Percentiles rank a stretch among this genome's conserved stretches.
Conservation (phyloP, 257 asterid genomes). For the Marsdenia floribunda region DNA sequence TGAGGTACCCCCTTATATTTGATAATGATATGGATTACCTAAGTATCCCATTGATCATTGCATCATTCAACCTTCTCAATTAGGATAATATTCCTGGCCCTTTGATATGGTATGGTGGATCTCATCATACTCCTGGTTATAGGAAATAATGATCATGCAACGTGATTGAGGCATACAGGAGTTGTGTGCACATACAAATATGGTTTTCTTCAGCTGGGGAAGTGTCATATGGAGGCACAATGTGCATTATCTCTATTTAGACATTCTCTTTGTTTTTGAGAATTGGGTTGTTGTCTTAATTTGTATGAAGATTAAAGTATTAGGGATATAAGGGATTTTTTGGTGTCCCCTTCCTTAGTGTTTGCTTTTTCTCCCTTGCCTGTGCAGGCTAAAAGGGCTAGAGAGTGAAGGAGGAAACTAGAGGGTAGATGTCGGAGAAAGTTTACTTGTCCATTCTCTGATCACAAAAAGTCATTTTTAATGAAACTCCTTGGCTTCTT, state of each 20-base stretch:
- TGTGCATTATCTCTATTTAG: neutral
- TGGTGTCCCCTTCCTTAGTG: neutral
- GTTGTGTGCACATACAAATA: neutral
- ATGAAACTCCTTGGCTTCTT: too few species aligned
- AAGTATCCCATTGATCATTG: neutral
- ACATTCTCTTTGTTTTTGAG: neutral
- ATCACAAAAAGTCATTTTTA: too few species aligned
- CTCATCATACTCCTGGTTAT: neutral
- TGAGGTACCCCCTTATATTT: neutral
- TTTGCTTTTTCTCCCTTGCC: neutral
- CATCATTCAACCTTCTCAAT: neutral
- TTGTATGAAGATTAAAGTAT: neutral
- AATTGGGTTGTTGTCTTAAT: neutral
- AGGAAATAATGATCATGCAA: neutral
- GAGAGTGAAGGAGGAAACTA: neutral
- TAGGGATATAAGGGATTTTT: neutral
- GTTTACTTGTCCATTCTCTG: neutral
- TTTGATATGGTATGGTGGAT: neutral
- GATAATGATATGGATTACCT: neutral
- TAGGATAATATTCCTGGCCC: neutral
- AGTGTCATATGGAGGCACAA: neutral
- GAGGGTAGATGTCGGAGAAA: neutral
- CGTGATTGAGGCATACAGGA: neutral
- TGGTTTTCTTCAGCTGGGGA: neutral
- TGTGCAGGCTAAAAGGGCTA: neutral